phyloP scores from a whole-genome alignment of 1,284 basidiomycete species.

The Caloboletus inedulis region DNA sequence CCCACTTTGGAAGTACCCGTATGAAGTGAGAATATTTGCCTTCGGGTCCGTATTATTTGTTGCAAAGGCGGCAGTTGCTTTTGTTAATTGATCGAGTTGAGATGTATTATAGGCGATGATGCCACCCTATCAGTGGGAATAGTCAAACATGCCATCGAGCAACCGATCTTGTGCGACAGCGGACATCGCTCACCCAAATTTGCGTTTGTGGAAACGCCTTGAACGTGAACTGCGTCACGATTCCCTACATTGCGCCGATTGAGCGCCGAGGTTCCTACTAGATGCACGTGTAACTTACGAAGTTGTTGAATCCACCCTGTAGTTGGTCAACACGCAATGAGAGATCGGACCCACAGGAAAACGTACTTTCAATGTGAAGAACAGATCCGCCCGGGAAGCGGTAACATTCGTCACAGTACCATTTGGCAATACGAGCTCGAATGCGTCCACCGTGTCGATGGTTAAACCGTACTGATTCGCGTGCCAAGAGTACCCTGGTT shows the following conservation, averaged over 20 bases:
- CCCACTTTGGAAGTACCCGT: constrained; percentile 39
- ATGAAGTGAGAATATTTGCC: constrained; percentile 55
- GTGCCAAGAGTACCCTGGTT: constrained; percentile 51
- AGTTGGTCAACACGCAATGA: constrained; percentile 39
- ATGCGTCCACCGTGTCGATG: constrained; percentile 47
- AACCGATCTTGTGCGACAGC: neutral
- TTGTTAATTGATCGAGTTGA: constrained; percentile 22
- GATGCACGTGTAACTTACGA: constrained; percentile 38
- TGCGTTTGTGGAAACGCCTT: constrained; percentile 50
- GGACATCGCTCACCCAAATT: constrained; percentile 48
- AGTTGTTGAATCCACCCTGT: constrained; percentile 62
- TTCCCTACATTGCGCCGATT: constrained; percentile 42
- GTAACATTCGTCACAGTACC: constrained; percentile 43
- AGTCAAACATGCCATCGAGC: constrained; percentile 2
- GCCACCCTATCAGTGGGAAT: constrained; percentile 46
- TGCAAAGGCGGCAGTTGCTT: constrained; percentile 52
- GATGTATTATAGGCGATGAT: constrained; percentile 41
- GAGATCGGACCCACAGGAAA: constrained; percentile 38
- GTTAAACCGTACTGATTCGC: constrained; percentile 52
- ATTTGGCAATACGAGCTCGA: constrained; percentile 49
- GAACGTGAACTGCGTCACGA: constrained; percentile 58
- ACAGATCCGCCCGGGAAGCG: constrained; percentile 40
- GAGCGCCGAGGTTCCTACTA: neutral
- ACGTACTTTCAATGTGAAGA: constrained; percentile 47
- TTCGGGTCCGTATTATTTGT: constrained; percentile 55